Percentiles rank a stretch among this genome's conserved stretches.
Conservation (phyloP, 345 rosid species). For the Dovyalis caffra region DNA sequence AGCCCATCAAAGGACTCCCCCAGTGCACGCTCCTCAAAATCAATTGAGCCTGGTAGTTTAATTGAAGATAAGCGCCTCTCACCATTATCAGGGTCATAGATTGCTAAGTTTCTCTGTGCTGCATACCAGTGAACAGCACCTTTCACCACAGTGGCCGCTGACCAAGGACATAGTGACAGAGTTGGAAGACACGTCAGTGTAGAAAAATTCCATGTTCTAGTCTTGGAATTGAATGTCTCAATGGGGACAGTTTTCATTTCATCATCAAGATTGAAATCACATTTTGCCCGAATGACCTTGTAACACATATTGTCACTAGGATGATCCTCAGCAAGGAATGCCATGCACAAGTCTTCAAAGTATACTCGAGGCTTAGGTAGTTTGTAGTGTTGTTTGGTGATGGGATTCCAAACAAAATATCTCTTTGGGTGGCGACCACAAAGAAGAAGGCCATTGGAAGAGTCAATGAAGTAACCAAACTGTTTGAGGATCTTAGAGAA, state of each 20-base stretch:
- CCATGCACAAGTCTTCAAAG: constrained; percentile 55
- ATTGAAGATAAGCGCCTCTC: constrained; percentile 36
- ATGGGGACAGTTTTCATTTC: constrained; percentile 32
- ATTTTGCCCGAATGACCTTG: constrained; percentile 58
- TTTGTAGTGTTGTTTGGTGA: constrained; percentile 29
- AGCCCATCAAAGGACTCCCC: constrained; percentile 57
- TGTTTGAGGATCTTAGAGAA: constrained; percentile 42
- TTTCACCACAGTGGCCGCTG: constrained; percentile 42
- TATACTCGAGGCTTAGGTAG: constrained; percentile 57
- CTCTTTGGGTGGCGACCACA: constrained; percentile 70
- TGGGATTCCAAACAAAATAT: constrained; percentile 57
- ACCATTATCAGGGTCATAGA: constrained; percentile 42
- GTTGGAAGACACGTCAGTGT: constrained; percentile 43
- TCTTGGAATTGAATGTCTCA: constrained; percentile 54
- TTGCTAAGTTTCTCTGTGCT: constrained; percentile 41
- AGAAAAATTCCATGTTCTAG: constrained; percentile 52
- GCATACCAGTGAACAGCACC: constrained; percentile 59
- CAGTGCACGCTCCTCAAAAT: constrained; percentile 51
- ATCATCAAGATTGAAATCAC: constrained; percentile 33
- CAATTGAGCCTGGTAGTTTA: constrained; percentile 46
- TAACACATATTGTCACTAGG: constrained; percentile 38
- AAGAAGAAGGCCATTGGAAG: constrained; percentile 55
- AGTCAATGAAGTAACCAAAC: constrained; percentile 66
- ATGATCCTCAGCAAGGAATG: constrained; percentile 48
- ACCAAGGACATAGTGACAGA: constrained; percentile 52